Percentiles rank a stretch among this genome's conserved stretches.
These are phyloP conservation scores for Venturia oleaginea DNA, from an alignment of 2,329 filamentous ascomycete species.

Conservation along the genomic window DNA sequence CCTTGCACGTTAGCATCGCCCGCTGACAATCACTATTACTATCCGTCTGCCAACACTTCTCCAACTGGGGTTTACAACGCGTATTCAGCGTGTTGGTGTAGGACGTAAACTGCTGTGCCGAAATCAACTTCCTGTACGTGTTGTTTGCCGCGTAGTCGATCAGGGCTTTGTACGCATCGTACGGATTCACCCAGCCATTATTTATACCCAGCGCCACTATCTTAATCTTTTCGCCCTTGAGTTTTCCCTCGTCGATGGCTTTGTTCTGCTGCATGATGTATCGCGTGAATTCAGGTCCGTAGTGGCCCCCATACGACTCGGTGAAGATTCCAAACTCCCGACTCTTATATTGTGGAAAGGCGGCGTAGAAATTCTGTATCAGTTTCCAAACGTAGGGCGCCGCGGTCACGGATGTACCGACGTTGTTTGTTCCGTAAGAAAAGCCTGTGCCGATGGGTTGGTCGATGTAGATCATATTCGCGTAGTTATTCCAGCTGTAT, in stretches of 20 bases:
- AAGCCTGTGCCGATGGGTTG: constrained; percentile 34
- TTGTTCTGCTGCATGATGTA: constrained; percentile 32
- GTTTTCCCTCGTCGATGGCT: constrained; percentile 27
- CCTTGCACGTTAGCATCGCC: constrained; percentile 29
- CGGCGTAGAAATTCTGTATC: constrained; percentile 38
- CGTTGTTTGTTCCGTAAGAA: constrained; percentile 30
- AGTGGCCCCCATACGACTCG: constrained; percentile 30
- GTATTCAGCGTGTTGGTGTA: constrained; percentile 28
- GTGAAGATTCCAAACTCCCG: constrained; percentile 29
- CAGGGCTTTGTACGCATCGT: constrained; percentile 32
- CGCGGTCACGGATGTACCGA: constrained; percentile 37
- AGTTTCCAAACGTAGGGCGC: constrained; percentile 47
- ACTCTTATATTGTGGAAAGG: constrained; percentile 25
- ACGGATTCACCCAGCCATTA: constrained; percentile 47
- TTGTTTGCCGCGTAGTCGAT: constrained; percentile 27
- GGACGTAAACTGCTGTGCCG: constrained; percentile 22
- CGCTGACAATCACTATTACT: constrained; percentile 24
- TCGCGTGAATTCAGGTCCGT: constrained; percentile 26
- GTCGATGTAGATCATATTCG: constrained; percentile 36
- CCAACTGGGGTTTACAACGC: constrained; percentile 30
- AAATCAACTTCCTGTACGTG: constrained; percentile 35
- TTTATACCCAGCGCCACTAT: constrained; percentile 48
- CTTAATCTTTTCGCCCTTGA: constrained; percentile 31
- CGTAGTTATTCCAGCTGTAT: constrained; percentile 35
- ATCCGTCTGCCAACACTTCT: constrained; percentile 28